Evolutionary conservation across 2,329 filamentous ascomycete species (phyloP).

Genomic region (Aspergillus aculeatinus): DNA sequence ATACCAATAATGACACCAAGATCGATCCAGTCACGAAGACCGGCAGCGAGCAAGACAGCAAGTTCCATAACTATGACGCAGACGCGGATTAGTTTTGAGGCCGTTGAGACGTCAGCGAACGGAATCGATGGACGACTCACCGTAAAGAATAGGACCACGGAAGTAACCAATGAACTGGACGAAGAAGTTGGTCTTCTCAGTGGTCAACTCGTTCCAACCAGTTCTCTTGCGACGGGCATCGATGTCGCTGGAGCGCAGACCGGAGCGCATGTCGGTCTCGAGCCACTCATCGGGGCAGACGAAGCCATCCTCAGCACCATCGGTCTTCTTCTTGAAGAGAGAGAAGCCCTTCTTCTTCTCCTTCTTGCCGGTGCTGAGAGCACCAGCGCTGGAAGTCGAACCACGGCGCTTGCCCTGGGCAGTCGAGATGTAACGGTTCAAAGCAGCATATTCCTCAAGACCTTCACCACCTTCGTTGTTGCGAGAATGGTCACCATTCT

Average conservation of each 20-base stretch:
- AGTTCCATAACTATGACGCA: slow-evolving; percentile 63
- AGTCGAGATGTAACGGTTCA: slow-evolving; percentile 67
- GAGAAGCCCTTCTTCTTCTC: slow-evolving; percentile 59
- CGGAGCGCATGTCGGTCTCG: slow-evolving; percentile 64
- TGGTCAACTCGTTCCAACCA: slow-evolving; percentile 70
- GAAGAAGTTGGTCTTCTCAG: slow-evolving; percentile 74
- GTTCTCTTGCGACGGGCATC: slow-evolving; percentile 64
- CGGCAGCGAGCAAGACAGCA: slow-evolving; percentile 70
- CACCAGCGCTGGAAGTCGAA: slow-evolving; percentile 45
- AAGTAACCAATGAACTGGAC: slow-evolving; percentile 74
- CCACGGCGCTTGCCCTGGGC: slow-evolving; percentile 61
- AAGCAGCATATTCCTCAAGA: slow-evolving; percentile 63
- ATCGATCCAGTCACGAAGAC: slow-evolving; percentile 75
- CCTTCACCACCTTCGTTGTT: slow-evolving; percentile 27
- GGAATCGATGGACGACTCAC: slow-evolving; percentile 48
- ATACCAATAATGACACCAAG: slow-evolving; percentile 77
- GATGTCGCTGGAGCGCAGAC: slow-evolving; percentile 60
- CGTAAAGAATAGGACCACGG: slow-evolving; percentile 73
- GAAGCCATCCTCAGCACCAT: slow-evolving; percentile 34
- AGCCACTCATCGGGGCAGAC: slow-evolving; percentile 66
- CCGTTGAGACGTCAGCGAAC: not conserved
- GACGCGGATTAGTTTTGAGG: slow-evolving; percentile 2
- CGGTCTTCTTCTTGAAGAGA: slow-evolving; percentile 48
- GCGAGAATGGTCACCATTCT: slow-evolving; percentile 42
- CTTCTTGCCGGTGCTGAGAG: slow-evolving; percentile 38